phyloP scores from a whole-genome alignment of 1,284 basidiomycete genomes.

The Tylopilus microsporus region DNA sequence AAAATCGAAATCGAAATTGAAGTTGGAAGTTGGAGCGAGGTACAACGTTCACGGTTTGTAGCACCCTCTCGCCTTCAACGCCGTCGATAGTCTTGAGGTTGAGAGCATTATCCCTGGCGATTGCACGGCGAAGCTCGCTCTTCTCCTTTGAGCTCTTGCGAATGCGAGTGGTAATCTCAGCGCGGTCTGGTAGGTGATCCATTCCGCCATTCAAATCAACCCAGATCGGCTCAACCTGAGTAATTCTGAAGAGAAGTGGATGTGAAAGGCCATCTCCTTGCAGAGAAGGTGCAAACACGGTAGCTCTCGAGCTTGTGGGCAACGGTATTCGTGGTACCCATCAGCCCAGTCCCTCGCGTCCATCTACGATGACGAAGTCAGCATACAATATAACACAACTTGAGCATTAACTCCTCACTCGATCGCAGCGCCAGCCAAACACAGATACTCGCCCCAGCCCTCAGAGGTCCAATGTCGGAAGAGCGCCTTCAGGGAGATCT shows the following conservation, averaged over 20 bases:
- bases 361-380: constrained; percentile 49
- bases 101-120: constrained; percentile 88
- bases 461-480: constrained; percentile 99
- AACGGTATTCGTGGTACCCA: constrained; percentile 93
- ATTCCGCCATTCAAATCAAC: constrained; percentile 96
- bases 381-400: not conserved
- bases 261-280: constrained; percentile 99
- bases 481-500: constrained; percentile 95
- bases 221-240: constrained; percentile 99
- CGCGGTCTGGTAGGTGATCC: constrained; percentile 93
- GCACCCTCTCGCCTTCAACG: constrained; percentile 85
- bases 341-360: constrained; percentile 98
- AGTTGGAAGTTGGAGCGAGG: constrained; percentile 97
- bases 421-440: constrained; percentile 96
- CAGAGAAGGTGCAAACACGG: constrained; percentile 95
- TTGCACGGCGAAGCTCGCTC: constrained; percentile 87
- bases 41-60: constrained; percentile 89
- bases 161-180: constrained; percentile 86
- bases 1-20: no score
- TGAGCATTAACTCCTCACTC: constrained; percentile 50
- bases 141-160: constrained; percentile 74
- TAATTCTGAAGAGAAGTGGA: constrained; percentile 96
- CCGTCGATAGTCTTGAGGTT: constrained; percentile 94
- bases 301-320: constrained; percentile 91
- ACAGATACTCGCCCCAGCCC: constrained; percentile 98